Evolutionary conservation across 495 filamentous ascomycete species (phyloP).

Genomic region (Aspergillus wentii): DNA sequence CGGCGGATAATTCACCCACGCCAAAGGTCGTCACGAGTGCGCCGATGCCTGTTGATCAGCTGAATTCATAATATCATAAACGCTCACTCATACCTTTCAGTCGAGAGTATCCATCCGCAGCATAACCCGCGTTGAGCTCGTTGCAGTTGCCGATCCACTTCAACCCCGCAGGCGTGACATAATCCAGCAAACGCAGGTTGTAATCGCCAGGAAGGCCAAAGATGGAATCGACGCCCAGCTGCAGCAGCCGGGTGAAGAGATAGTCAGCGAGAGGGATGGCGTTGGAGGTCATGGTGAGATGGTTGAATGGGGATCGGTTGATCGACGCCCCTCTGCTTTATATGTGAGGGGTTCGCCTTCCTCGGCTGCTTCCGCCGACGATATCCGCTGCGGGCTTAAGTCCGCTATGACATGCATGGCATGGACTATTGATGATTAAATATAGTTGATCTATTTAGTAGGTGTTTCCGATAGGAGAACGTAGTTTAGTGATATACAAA

Average conservation of each 20-base stretch:
- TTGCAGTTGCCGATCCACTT: conserved; percentile 75
- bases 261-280: conserved; percentile 42
- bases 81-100: conserved; percentile 51
- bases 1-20: conserved; percentile 69
- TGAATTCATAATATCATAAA: background rate
- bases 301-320: too few species aligned
- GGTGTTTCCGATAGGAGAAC: too few species aligned
- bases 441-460: too few species aligned
- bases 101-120: conserved; percentile 75
- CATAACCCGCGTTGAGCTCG: conserved; percentile 76
- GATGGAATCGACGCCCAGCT: conserved; percentile 61
- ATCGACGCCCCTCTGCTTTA: too few species aligned
- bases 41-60: background rate
- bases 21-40: conserved; percentile 76
- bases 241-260: conserved; percentile 62
- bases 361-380: too few species aligned
- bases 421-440: too few species aligned
- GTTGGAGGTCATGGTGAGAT: conserved; percentile 5
- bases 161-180: conserved; percentile 53
- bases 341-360: too few species aligned
- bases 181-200: conserved; percentile 64
- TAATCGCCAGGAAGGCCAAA: conserved; percentile 71
- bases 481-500: too few species aligned
- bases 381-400: too few species aligned
- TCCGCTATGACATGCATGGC: too few species aligned